Base-by-base conservation (phyloP, 805 yeast genomes). In the Diddensiella santjacobensis region DNA sequence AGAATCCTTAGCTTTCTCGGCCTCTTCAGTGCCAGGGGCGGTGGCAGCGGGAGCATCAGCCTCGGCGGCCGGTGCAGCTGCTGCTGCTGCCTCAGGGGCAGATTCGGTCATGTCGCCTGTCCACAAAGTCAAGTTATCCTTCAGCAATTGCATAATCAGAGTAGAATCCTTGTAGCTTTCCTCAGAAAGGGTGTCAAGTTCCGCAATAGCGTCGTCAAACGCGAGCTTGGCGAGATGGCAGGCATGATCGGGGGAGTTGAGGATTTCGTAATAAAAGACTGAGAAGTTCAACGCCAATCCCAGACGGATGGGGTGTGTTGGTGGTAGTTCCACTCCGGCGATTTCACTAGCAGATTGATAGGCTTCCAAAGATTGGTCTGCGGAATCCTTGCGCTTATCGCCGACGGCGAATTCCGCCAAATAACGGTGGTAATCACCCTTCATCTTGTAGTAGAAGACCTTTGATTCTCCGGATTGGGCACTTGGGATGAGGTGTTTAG, bases 371-470 rank as follows among this genome's bases (percentile, higher is more conserved):
- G 98, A 91, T 58, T 84, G 78, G 63, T 86, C 89, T 44, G 98
- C 93, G 56, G 96, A 95, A 58, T 79, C 88, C 69, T 89, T 87
- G 70, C 96, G 87, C 73, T 84, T 85, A 60, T 89, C 97, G 57
- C 87, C 81, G 62, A 82, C 78, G 55, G 97, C 91, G 67, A 91
- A 93, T 77, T 91, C 99, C 55, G 97, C 97, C 74, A 91, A 80
- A 73, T 91, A 91, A 78, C 99, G 96, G 78, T 90, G 96, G 79
- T 91, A 91, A 72, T 91, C 99, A 79, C 98, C 99, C 78, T 91
- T 91, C 98, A 91, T 91, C 81, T 91, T 91, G 77, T 87, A 89
- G 80, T 91, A 91, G 73, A 91, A 91, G 49, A 91, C 98, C 79
- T 91, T 89, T 44, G 96, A 89, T 75, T 93, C 99, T 65, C 97